Conservation (phyloP, 2,329 filamentous ascomycete genomes). For the Colletotrichum sublineola region DNA sequence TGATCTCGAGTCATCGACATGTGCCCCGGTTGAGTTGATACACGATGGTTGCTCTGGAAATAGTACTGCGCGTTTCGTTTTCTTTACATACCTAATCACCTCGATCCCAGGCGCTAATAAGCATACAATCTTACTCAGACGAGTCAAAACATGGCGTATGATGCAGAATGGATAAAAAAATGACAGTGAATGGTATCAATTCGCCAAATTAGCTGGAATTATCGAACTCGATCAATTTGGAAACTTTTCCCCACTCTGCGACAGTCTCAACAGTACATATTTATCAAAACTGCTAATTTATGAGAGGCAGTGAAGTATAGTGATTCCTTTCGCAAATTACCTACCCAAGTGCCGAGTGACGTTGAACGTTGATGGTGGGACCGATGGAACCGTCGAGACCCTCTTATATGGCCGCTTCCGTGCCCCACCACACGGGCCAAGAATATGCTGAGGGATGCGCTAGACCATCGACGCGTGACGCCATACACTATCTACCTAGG, state of each 20-base stretch:
- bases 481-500: slow-evolving; percentile 3
- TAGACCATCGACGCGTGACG: slow-evolving; percentile 33
- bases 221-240: neutral
- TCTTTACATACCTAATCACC: no score
- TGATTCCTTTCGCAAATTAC: neutral
- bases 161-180: neutral
- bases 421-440: slow-evolving; percentile 7
- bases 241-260: neutral
- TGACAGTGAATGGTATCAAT: no score
- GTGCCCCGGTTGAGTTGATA: neutral
- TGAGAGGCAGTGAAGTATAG: no score
- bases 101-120: accelerated
- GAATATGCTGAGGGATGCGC: slow-evolving; percentile 27
- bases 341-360: neutral
- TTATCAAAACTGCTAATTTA: no score
- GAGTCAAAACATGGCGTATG: no score
- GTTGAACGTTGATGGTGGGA: slow-evolving; percentile 13
- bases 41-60: neutral
- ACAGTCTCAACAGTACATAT: accelerated
- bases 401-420: slow-evolving; percentile 1
- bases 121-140: accelerated
- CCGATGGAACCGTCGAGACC: slow-evolving; percentile 5
- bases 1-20: neutral
- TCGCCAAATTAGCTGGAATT: no score
- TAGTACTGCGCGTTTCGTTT: neutral